Evolutionary conservation across 345 rosid genomes (phyloP).

Genomic region (Eucalyptus melliodora): DNA sequence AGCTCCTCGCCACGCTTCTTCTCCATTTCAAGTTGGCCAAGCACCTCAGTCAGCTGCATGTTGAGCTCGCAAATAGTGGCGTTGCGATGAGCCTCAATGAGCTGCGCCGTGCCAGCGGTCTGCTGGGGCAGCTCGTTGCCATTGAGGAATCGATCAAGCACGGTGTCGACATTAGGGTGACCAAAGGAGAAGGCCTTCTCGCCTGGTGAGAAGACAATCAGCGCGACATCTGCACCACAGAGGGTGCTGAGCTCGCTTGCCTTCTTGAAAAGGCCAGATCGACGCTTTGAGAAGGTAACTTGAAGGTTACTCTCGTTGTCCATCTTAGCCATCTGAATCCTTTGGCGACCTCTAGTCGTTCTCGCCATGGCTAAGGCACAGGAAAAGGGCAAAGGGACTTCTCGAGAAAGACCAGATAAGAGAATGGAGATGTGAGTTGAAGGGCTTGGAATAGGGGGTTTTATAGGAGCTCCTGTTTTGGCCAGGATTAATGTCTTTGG

Average conservation of each 20-base stretch:
- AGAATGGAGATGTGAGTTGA: not conserved
- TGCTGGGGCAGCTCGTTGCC: not conserved
- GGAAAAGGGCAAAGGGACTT: not conserved
- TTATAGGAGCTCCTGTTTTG: not conserved
- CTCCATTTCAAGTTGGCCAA: constrained; percentile 9
- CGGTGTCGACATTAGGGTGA: constrained; percentile 28
- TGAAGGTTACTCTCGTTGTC: constrained; percentile 11
- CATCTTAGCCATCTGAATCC: constrained; percentile 26
- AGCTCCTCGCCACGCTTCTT: constrained; percentile 9
- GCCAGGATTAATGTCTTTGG: not conserved
- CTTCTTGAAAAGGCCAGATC: constrained; percentile 38
- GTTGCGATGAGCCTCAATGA: constrained; percentile 16
- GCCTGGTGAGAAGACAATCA: constrained; percentile 38
- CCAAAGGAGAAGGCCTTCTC: constrained; percentile 49
- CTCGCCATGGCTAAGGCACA: not conserved
- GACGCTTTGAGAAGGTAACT: constrained; percentile 56
- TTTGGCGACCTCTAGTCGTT: constrained; percentile 16
- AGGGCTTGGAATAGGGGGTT: not conserved
- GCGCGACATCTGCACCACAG: constrained; percentile 21
- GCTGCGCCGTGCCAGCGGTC: not conserved
- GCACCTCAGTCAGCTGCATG: not conserved
- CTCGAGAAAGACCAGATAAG: not conserved
- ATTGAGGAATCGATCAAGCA: constrained; percentile 13
- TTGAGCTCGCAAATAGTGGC: constrained; percentile 11
- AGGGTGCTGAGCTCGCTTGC: constrained; percentile 45